Conservation (phyloP, 441 rosid genomes). For the Daphne laureola region DNA sequence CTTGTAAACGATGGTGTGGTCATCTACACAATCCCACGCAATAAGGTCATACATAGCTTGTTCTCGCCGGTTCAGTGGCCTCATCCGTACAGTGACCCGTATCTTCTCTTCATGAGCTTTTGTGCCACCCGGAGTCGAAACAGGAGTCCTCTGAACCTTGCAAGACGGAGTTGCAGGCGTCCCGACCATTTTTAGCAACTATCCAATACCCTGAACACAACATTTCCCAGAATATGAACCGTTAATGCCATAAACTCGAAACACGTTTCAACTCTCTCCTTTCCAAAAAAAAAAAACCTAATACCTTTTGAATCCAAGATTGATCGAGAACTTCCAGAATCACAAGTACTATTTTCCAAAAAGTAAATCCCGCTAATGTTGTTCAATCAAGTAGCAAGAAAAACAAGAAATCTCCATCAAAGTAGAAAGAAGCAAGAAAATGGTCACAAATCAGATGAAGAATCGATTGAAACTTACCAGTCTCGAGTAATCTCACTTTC, state of each 20-base stretch:
- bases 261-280: no score
- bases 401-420: no score
- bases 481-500: no score
- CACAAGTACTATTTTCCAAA: no score
- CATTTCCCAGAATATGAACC: not conserved
- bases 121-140: conserved; percentile 55
- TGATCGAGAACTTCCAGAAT: not conserved
- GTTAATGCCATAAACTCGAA: no score
- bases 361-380: no score
- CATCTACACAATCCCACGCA: conserved; percentile 88
- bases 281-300: no score
- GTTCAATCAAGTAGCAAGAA: no score
- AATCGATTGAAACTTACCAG: no score
- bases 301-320: no score
- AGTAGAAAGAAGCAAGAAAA: no score
- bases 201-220: not conserved
- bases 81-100: conserved; percentile 69
- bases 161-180: conserved; percentile 60
- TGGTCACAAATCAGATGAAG: no score
- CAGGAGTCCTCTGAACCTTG: conserved; percentile 47
- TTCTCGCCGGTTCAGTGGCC: conserved; percentile 80
- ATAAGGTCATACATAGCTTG: conserved; percentile 84
- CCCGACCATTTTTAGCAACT: conserved; percentile 37
- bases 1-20: conserved; percentile 45
- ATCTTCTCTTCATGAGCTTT: conserved; percentile 78